Evolutionary conservation across 2,329 filamentous ascomycete species (phyloP).

Genomic region (Trichophyton schoenleinii): DNA sequence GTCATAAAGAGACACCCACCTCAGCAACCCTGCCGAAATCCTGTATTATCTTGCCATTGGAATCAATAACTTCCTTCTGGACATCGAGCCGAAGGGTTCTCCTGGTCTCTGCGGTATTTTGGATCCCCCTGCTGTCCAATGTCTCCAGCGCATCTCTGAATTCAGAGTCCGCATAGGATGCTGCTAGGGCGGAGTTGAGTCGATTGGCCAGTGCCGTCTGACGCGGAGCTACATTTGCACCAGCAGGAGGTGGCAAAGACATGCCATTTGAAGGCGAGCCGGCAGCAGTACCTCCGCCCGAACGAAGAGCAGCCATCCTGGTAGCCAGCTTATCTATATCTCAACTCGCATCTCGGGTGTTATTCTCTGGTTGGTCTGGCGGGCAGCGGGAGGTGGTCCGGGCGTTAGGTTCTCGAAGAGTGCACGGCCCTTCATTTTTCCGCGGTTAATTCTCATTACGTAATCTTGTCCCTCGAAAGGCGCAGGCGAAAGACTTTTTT

Average conservation of each 20-base stretch:
- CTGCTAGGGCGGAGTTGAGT: conserved; percentile 72
- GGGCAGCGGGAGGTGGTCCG: too few relatives aligned
- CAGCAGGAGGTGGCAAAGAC: conserved; percentile 4
- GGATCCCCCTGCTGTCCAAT: conserved; percentile 57
- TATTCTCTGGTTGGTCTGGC: not conserved
- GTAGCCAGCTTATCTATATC: not conserved
- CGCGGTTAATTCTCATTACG: not conserved
- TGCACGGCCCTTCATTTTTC: not conserved
- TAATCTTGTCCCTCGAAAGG: not conserved
- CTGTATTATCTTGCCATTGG: conserved; percentile 75
- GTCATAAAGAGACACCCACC: conserved; percentile 39
- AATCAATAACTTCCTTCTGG: conserved; percentile 84
- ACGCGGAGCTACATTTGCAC: conserved; percentile 4
- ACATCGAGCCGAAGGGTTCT: conserved; percentile 69
- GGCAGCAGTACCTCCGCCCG: not conserved
- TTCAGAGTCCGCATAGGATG: conserved; percentile 83
- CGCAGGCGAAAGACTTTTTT: not conserved
- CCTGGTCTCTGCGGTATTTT: conserved; percentile 65
- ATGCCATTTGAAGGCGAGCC: conserved; percentile 7
- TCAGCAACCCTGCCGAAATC: conserved; percentile 86
- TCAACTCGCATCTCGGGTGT: not conserved
- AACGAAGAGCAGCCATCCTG: conserved; percentile 5
- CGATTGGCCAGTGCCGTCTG: conserved; percentile 64
- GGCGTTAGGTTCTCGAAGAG: not conserved
- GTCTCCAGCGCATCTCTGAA: conserved; percentile 74